Base-by-base conservation (phyloP, 1,139 yeast genomes). In the Diutina ranongensis region DNA sequence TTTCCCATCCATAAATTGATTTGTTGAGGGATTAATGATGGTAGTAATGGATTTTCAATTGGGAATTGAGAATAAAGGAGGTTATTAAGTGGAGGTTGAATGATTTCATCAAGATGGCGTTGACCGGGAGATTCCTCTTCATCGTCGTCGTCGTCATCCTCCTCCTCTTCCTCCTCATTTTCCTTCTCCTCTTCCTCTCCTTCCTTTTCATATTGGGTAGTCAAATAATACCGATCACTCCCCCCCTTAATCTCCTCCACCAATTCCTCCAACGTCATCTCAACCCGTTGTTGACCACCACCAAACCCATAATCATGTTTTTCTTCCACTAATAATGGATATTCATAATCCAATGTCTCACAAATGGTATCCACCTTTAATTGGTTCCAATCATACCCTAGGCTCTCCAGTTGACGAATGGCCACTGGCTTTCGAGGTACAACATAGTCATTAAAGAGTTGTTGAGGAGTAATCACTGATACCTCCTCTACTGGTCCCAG, bases 1-100 rank as follows among this genome's bases (percentile, higher is more conserved):
- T 21, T 49, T 1, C 89, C 89, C 64, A 80, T 68, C 92, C 92
- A 83, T 12, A 82, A 59, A 56, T 83, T 83, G 36, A 83, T 76
- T 56, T 82, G 89, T 58, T 83, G 89, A 1, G 88, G 80, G 1
- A 74, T 60, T 13, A 81, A 59, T 1, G 57, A 57, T 7, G 59
- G 50, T 34, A 79, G 59, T 3, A 75, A 57, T 1, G 54, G 50
- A 0, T 81, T 80, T 4, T 57, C 50, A 12, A 72, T 52, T 1
- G 81, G 75, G 10, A 78, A 55, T 8, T 44, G 45, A 47, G 49
- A 42, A 1, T 54, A 48, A 16, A 65, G 53, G 20, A 78, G 57
- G 40, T 65, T 65, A 1, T 80, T 70, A 50, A 82, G 62, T 2
- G 89, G 89, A 8, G 79, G 78, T 56, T 81, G 88, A 45, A 75